A percentile compares a stretch with the other conserved stretches of the same genome.
These are phyloP conservation scores for Skeletonema potamos DNA, from an alignment of 108 stramenopile genomes.

Conservation along the genomic window DNA sequence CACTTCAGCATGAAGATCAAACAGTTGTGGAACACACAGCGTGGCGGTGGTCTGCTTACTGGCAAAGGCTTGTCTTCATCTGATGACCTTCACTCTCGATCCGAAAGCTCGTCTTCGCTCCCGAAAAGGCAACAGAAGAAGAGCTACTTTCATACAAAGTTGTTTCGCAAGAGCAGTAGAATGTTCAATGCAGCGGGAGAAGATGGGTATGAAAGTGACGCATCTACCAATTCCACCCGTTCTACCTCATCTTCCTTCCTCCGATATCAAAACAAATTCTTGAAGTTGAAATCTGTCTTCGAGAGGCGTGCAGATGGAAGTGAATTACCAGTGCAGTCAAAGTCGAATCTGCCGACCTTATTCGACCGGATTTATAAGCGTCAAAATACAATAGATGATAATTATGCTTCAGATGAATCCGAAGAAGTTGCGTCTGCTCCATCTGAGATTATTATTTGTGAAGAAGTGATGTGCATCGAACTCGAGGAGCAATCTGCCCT, in stretches of 20 bases:
- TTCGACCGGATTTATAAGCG: constrained; percentile 37
- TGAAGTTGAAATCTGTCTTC: constrained; percentile 13
- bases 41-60: background rate
- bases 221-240: constrained; percentile 18
- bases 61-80: background rate
- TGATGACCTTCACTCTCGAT: background rate
- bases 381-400: constrained; percentile 32
- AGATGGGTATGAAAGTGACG: constrained; percentile 25
- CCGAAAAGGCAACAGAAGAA: background rate
- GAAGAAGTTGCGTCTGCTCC: constrained; percentile 16
- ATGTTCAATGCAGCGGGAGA: background rate
- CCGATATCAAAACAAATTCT: constrained; percentile 29
- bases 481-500: background rate
- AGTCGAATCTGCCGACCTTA: constrained; percentile 14
- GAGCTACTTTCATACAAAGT: background rate
- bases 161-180: background rate
- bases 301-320: constrained; percentile 26
- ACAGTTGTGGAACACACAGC: background rate
- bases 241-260: constrained; percentile 34
- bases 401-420: constrained; percentile 16
- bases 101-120: background rate
- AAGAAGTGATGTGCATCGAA: constrained; percentile 1
- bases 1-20: background rate
- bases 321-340: constrained; percentile 24
- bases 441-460: constrained; percentile 5